Evolutionary conservation across 805 yeast genomes (phyloP), one percentile per base, ranked within the genome.

Genomic region (Scheffersomyces amazonensis): DNA sequence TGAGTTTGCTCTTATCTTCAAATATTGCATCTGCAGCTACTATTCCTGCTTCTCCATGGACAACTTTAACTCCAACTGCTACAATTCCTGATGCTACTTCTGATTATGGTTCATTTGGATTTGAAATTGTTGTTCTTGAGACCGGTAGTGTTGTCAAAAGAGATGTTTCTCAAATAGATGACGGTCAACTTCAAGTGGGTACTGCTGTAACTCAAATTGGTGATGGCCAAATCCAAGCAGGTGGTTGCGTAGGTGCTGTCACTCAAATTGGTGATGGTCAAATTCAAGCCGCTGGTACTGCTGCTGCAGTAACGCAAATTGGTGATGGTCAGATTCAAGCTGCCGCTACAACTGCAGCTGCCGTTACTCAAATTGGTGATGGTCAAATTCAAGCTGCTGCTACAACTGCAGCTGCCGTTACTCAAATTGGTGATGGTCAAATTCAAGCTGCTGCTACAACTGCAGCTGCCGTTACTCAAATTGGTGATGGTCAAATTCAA

Each of bases 401-500:
- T 45, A 48, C 23, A 60, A 44, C 55, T 30, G 54, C 35, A 34
- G 40, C 52, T 21, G 64, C 69, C 37, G 56, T 55, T 31, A 42
- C 40, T 34, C 67, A 61, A 40, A 52, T 56, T 37, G 41, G 48
- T 21, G 66, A 66, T 37, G 69, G 66, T 32, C 71, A 65, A 54
- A 58, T 73, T 33, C 63, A 54, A 47, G 32, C 49, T 27, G 31
- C 42, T 31, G 39, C 44, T 13, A 37, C 47, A 19, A 43, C 51
- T 27, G 56, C 53, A 18, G 19, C 50, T 22, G 56, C 47, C 31
- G 35, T 33, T 16, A 35, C 30, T 16, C 72, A 70, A 49, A 70
- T 70, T 34, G 61, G 66, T 31, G 76, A 71, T 46, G 76, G 76
- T 37, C 76, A 71, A 54, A 60, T 69, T 42, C 75, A 69, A 52